Evolutionary conservation across 1,284 basidiomycete species (phyloP).

Genomic region (Boletus smithii): DNA sequence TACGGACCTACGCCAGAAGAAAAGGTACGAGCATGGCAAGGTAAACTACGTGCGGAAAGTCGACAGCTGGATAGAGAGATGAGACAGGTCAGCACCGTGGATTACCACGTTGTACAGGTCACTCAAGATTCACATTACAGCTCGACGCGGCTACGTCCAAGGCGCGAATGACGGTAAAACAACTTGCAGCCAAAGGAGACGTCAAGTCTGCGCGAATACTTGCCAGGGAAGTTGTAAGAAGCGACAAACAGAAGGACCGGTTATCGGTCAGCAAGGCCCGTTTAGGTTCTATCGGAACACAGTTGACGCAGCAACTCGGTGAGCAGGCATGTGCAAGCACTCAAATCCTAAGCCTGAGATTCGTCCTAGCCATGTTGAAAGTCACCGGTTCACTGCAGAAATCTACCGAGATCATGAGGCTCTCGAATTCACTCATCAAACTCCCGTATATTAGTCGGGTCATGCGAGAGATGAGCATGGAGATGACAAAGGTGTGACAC

Average conservation of each 20-base stretch:
- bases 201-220: constrained; percentile 89
- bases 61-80: constrained; percentile 88
- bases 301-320: constrained; percentile 94
- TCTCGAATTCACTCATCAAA: constrained; percentile 89
- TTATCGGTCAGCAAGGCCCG: constrained; percentile 91
- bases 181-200: constrained; percentile 89
- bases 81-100: constrained; percentile 69
- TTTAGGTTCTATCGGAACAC: constrained; percentile 87
- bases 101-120: constrained; percentile 20
- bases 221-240: constrained; percentile 91
- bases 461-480: constrained; percentile 98
- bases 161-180: constrained; percentile 81
- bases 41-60: constrained; percentile 76
- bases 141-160: constrained; percentile 83
- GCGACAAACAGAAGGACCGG: constrained; percentile 91
- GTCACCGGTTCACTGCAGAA: constrained; percentile 96
- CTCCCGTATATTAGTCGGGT: constrained; percentile 88
- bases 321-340: constrained; percentile 30
- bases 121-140: constrained; percentile 39
- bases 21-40: constrained; percentile 84
- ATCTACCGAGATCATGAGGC: constrained; percentile 98
- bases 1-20: constrained; percentile 96
- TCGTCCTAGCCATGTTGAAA: constrained; percentile 83
- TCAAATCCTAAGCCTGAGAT: background rate
- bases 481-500: constrained; percentile 90